phyloP scores from a whole-genome alignment of 2,329 filamentous ascomycete species.

The Trichoderma semiorbis region DNA sequence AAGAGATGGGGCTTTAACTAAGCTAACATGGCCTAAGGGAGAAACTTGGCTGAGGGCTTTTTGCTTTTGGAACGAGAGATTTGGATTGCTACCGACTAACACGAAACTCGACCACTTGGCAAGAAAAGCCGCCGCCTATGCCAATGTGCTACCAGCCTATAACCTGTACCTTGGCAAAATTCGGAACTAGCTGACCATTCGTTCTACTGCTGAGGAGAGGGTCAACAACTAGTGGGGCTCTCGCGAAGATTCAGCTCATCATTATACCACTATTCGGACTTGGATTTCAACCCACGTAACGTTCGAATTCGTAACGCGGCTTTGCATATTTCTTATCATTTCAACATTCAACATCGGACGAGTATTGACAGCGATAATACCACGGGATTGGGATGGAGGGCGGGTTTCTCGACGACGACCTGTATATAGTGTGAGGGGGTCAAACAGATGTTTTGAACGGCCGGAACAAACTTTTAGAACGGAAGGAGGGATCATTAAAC shows the following conservation, averaged over 20 bases:
- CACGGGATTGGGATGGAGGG: background rate
- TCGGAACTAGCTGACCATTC: background rate
- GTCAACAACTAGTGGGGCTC: background rate
- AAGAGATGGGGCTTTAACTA: background rate
- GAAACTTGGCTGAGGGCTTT: background rate
- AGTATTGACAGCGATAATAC: background rate
- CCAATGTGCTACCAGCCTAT: background rate
- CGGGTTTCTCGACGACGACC: background rate
- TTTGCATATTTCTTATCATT: background rate
- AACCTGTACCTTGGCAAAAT: background rate
- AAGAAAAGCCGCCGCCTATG: background rate
- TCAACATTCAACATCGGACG: background rate
- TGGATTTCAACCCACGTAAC: background rate
- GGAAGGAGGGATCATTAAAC: background rate
- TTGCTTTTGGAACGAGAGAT: background rate
- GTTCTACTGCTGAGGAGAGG: background rate
- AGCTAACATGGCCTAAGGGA: background rate
- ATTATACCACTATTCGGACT: background rate
- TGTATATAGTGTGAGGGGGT: background rate
- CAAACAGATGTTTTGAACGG: constrained; percentile 5
- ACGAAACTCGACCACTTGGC: background rate
- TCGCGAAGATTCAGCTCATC: background rate
- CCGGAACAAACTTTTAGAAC: constrained; percentile 4
- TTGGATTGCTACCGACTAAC: background rate
- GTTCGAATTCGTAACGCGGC: background rate